Conservation (phyloP, 208 protist species). For the Trypanosoma grayi region DNA sequence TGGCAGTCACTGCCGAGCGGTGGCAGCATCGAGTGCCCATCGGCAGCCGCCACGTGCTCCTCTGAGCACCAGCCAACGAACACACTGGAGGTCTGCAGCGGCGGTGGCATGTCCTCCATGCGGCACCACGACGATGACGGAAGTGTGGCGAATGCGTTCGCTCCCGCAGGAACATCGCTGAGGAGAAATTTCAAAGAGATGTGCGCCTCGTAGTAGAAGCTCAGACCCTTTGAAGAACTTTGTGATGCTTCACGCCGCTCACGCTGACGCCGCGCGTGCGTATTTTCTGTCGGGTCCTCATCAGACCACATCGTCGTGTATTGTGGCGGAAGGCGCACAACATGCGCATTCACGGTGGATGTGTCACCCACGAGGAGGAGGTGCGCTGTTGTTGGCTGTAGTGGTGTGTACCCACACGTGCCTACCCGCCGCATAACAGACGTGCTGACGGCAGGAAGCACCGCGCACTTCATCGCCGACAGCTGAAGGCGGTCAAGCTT, state of each 20-base stretch:
- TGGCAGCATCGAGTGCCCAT: slow-evolving; percentile 13
- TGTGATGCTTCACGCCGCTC: not conserved
- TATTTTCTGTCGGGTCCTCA: slow-evolving; percentile 4
- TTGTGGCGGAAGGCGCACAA: slow-evolving; percentile 19
- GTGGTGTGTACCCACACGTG: slow-evolving; percentile 46
- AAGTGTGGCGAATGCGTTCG: not conserved
- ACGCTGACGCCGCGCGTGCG: not conserved
- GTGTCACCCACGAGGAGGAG: slow-evolving; percentile 49
- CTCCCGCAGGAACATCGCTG: slow-evolving; percentile 11
- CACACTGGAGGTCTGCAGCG: slow-evolving; percentile 15
- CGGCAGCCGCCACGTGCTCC: slow-evolving; percentile 14
- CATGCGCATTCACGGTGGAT: slow-evolving; percentile 24
- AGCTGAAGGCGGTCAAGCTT: slow-evolving; percentile 32
- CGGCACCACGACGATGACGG: not conserved
- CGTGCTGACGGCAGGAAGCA: slow-evolving; percentile 59
- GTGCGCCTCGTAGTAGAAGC: slow-evolving; percentile 74
- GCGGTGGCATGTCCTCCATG: not conserved
- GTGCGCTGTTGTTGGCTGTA: slow-evolving; percentile 26
- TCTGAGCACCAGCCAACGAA: slow-evolving; percentile 45
- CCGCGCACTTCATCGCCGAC: slow-evolving; percentile 32
- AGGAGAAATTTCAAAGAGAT: slow-evolving; percentile 61
- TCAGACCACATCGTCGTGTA: slow-evolving; percentile 2
- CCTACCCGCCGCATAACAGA: slow-evolving; percentile 57
- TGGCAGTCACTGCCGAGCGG: slow-evolving; percentile 20
- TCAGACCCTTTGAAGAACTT: not conserved